Evolutionary conservation across 139 green algal genomes (phyloP), one percentile per base, ranked within the genome.

Genomic region (Micractinium sp.): DNA sequence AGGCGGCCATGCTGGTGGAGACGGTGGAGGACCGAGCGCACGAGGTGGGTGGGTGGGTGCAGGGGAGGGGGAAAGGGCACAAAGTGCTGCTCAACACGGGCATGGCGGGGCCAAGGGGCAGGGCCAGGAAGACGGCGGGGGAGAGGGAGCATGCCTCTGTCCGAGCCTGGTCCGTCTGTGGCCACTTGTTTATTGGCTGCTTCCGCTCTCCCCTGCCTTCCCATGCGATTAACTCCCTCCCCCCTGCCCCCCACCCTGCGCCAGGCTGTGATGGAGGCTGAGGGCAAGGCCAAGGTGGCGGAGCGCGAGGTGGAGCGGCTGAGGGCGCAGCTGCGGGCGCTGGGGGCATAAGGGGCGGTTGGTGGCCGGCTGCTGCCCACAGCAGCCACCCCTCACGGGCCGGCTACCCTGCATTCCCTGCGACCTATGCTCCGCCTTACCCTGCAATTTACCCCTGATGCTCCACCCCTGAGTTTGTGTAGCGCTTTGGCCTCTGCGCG

Each of bases 1-100:
- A 92, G 53, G 90, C 90, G 35, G 86, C 90, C 22, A 27, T 92
- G 80, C 86, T 92, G 35, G 90, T 92, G 19, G 90, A 92, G 38
- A 91, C 90, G 3, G 90, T 92, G 47, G 90, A 92, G 56, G 90
- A 92, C 73, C 61, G 90, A 41, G 90, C 90, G 39, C 19, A 82
- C 5, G 81, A 89, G 79, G 79, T 87, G 36, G 4, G 67, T n/a
- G 38, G 79, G 27, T 33, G 69, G 69, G 25, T 23, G 27, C 16
- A 22, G 2, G 63, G 63, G 47, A 16, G 47, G 47, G 47, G 47
- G 47, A 16, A 5, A 56, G 5, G 47, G 47, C 47, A 16, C 47
- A 5, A 56, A 56, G 47, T 56, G 47, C 47, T 56, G 47, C 47
- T 9, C 5, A 56, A 9, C 47, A 56, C 47, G 47, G 9, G 47